Percentiles rank a stretch among this genome's conserved stretches.
Conservation (phyloP, 2,329 filamentous ascomycete species). For the Fusarium sp. region DNA sequence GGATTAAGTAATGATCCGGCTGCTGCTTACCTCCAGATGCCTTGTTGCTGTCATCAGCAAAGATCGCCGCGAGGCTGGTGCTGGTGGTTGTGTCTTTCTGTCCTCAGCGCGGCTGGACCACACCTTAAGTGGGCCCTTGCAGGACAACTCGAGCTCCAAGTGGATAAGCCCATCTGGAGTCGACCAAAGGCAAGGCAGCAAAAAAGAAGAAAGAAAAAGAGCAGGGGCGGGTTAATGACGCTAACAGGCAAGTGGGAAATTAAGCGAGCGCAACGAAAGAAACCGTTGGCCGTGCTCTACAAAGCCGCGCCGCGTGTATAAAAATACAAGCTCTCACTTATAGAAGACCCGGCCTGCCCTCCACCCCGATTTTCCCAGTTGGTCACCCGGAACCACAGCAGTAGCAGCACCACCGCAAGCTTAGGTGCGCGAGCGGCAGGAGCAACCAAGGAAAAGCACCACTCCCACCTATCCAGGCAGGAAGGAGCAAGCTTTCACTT, state of each 20-base stretch:
- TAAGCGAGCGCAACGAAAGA: constrained; percentile 54
- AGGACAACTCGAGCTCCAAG: constrained; percentile 32
- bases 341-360: constrained; percentile 61
- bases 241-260: constrained; percentile 55
- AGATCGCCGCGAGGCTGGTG: constrained; percentile 44
- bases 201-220: constrained; percentile 31
- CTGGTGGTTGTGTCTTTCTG: constrained; percentile 4
- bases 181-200: constrained; percentile 39
- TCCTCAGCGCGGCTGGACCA: constrained; percentile 28
- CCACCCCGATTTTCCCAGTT: constrained; percentile 57
- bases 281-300: constrained; percentile 52
- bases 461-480: constrained; percentile 34
- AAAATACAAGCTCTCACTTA: constrained; percentile 61
- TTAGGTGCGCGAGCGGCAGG: constrained; percentile 38
- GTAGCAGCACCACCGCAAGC: constrained; percentile 13
- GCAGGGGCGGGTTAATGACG: constrained; percentile 46
- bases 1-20: constrained; percentile 24
- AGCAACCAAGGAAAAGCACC: constrained; percentile 45
- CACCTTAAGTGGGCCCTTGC: constrained; percentile 31
- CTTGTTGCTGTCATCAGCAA: constrained; percentile 5
- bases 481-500: constrained; percentile 34
- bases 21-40: neutral
- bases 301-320: constrained; percentile 57
- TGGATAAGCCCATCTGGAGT: constrained; percentile 35
- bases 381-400: constrained; percentile 47